Conservation (phyloP, 2,329 filamentous ascomycete genomes). For the Talaromyces albobiverticillius region DNA sequence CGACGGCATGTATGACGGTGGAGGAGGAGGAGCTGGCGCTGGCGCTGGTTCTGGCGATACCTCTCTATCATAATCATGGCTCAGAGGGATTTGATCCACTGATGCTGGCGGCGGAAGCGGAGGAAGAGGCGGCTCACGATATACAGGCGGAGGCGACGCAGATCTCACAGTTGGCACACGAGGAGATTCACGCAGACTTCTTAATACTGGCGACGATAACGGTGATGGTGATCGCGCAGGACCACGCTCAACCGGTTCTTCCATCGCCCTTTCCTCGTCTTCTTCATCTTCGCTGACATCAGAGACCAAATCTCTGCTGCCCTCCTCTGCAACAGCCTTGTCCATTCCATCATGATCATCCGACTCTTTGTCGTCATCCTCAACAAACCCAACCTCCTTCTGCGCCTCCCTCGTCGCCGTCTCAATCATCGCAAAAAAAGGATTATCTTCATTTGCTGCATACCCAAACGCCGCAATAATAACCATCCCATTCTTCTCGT, state of each 20-base stretch:
- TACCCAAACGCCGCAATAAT: constrained; percentile 8
- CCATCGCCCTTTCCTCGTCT: neutral
- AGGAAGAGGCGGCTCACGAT: neutral
- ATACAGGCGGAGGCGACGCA: neutral
- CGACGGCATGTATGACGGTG: neutral
- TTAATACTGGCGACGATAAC: neutral
- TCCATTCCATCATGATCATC: neutral
- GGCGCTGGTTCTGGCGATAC: constrained; percentile 3
- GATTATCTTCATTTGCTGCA: constrained; percentile 14
- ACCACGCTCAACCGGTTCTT: neutral
- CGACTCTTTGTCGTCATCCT: neutral
- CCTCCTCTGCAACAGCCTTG: neutral
- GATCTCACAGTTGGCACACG: neutral
- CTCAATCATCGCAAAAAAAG: constrained; percentile 19
- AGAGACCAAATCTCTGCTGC: neutral
- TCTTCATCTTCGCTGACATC: constrained; percentile 9
- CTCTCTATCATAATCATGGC: constrained; percentile 2
- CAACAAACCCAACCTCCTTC: neutral
- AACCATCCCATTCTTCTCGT: constrained; percentile 18
- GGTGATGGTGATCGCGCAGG: neutral
- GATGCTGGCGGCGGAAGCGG: constrained; percentile 1
- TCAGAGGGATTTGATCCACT: no score
- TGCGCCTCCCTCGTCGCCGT: neutral
- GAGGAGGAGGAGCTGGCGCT: neutral
- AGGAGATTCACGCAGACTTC: neutral